These are phyloP conservation scores for Ceratobasidium sp. DNA, from an alignment of 1,284 basidiomycete genomes.

Conservation along the genomic window DNA sequence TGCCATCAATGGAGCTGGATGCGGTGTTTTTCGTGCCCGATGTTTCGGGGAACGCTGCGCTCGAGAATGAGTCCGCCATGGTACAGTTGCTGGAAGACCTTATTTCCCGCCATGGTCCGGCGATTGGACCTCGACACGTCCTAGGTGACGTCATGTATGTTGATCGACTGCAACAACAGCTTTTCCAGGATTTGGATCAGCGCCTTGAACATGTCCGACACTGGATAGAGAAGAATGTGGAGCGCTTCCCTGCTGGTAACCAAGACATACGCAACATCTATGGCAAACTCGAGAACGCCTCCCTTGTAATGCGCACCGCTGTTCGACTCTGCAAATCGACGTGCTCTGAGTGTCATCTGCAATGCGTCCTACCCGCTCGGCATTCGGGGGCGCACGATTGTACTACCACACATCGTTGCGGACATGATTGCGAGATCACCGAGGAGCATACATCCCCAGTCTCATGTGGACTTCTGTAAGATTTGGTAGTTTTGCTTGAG, in stretches of 20 bases:
- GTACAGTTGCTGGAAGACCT: background rate
- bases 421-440: slow-evolving; percentile 59
- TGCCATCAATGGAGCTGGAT: background rate
- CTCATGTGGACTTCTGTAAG: slow-evolving; percentile 62
- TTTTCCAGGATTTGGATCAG: slow-evolving; percentile 57
- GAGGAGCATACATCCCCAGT: slow-evolving; percentile 54
- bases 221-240: slow-evolving; percentile 64
- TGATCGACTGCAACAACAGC: slow-evolving; percentile 54
- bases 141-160: slow-evolving; percentile 46
- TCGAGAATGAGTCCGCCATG: background rate
- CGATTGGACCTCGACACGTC: slow-evolving; percentile 44
- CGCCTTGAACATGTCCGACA: slow-evolving; percentile 61
- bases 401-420: slow-evolving; percentile 57
- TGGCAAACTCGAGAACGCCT: slow-evolving; percentile 60
- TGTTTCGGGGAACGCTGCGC: background rate
- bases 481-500: background rate
- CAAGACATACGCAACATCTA: slow-evolving; percentile 62
- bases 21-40: slow-evolving; percentile 22
- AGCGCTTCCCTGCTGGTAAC: slow-evolving; percentile 60
- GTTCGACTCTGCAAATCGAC: slow-evolving; percentile 63
- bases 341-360: slow-evolving; percentile 62
- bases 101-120: background rate
- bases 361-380: slow-evolving; percentile 60
- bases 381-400: slow-evolving; percentile 64
- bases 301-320: slow-evolving; percentile 57